These are phyloP conservation scores for Pseudogymnoascus pannorum DNA, from an alignment of 2,329 filamentous ascomycete genomes.

Conservation along the genomic window DNA sequence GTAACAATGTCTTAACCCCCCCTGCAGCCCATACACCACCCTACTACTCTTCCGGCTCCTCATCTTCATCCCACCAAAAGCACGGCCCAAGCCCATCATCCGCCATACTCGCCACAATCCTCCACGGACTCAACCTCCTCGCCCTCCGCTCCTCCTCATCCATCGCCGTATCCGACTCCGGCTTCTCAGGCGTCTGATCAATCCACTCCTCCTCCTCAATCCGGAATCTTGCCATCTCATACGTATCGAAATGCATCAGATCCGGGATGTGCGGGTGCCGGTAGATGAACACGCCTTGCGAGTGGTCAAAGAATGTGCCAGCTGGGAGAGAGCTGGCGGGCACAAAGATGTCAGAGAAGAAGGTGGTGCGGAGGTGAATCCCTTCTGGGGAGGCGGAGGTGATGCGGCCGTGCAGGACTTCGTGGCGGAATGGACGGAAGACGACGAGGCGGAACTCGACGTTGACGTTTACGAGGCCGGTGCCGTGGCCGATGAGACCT, in stretches of 20 bases:
- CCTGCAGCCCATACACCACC: neutral
- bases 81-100: constrained; percentile 54
- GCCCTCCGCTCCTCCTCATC: constrained; percentile 45
- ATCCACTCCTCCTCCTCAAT: constrained; percentile 87
- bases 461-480: constrained; percentile 89
- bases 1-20: neutral
- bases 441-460: constrained; percentile 91
- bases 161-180: constrained; percentile 4
- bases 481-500: constrained; percentile 87
- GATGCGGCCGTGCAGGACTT: constrained; percentile 82
- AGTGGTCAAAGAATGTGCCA: constrained; percentile 64
- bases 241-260: constrained; percentile 78
- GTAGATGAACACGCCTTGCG: constrained; percentile 12
- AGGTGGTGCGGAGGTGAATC: constrained; percentile 76
- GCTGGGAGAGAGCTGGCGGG: constrained; percentile 66
- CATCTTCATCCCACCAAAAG: constrained; percentile 48
- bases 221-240: constrained; percentile 80
- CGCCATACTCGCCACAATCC: constrained; percentile 58
- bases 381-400: constrained; percentile 64
- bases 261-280: constrained; percentile 46
- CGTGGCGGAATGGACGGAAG: constrained; percentile 91
- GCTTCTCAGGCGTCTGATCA: constrained; percentile 68
- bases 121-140: constrained; percentile 59
- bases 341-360: constrained; percentile 89
- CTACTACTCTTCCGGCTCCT: constrained; percentile 14